Percentiles rank a stretch among this genome's conserved stretches.
phyloP scores from a whole-genome alignment of 257 asterid species.

The Gardenia jasminoides region DNA sequence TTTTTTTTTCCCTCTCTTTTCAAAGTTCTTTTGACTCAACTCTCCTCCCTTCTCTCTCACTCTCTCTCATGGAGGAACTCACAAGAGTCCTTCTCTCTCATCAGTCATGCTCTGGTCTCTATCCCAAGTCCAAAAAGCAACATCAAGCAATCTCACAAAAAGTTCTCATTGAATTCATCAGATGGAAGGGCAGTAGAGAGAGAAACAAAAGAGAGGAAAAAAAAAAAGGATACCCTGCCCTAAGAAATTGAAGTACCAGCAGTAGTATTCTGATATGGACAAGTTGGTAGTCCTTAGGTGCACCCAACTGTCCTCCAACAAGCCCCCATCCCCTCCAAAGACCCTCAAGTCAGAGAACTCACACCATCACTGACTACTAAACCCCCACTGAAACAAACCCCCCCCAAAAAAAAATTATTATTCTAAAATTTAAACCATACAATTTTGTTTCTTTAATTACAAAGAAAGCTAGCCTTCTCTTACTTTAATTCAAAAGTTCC shows the following conservation, averaged over 20 bases:
- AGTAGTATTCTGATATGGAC: conserved; percentile 21
- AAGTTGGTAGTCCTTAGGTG: conserved; percentile 31
- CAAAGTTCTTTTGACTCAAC: conserved; percentile 17
- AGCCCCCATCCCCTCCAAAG: not conserved
- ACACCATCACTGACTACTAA: conserved; percentile 18
- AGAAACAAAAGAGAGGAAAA: too few relatives aligned
- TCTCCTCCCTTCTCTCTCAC: not conserved
- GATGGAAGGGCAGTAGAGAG: not conserved
- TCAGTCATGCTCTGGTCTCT: not conserved
- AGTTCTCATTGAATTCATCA: conserved; percentile 32
- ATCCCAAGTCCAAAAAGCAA: conserved; percentile 25
- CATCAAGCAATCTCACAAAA: conserved; percentile 17
- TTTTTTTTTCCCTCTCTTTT: conserved; percentile 18
- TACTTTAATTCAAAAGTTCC: conserved; percentile 59
- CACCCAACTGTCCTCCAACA: conserved; percentile 41
- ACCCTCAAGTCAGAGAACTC: conserved; percentile 19
- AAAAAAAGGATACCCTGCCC: not conserved
- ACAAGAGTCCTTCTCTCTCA: not conserved
- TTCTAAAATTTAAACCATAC: not conserved
- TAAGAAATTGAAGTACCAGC: conserved; percentile 7
- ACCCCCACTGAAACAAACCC: not conserved
- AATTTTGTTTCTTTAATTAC: conserved; percentile 1
- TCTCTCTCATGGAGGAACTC: not conserved
- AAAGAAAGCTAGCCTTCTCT: conserved; percentile 31
- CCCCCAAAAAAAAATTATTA: conserved; percentile 10